These are phyloP conservation scores for Phytopythium cucurbitacearum DNA, from an alignment of 352 stramenopile species.

Conservation along the genomic window DNA sequence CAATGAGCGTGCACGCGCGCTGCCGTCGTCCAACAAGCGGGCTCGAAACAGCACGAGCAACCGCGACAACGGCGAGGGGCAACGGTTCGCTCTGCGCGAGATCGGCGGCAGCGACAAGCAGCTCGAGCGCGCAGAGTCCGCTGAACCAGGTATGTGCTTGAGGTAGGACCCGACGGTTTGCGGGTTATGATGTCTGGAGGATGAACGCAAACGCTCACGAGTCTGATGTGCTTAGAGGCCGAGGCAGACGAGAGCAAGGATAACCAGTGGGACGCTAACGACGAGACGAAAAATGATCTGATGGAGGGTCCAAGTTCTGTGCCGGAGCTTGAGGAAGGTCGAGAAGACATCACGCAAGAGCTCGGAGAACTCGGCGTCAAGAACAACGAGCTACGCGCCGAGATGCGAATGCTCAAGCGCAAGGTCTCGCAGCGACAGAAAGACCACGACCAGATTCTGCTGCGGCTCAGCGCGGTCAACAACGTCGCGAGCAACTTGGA, in stretches of 20 bases:
- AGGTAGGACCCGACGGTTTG: background rate
- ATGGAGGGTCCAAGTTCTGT: background rate
- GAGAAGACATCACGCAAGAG: constrained; percentile 11
- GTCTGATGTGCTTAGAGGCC: background rate
- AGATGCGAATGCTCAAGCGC: constrained; percentile 35
- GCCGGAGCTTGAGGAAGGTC: constrained; percentile 5
- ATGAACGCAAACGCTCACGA: no score
- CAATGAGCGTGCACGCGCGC: background rate
- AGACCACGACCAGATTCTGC: constrained; percentile 31
- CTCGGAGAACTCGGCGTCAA: constrained; percentile 25
- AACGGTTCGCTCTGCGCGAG: background rate
- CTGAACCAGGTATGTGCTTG: constrained; percentile 1
- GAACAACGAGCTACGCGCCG: constrained; percentile 34
- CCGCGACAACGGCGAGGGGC: background rate
- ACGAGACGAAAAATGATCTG: constrained; percentile 8
- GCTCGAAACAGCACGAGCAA: constrained; percentile 5
- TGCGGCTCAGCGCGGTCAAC: constrained; percentile 29
- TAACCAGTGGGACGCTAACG: background rate
- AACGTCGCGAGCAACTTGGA: constrained; percentile 34
- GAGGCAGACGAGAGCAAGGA: background rate
- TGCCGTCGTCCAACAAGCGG: constrained; percentile 23
- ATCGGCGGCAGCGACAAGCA: background rate
- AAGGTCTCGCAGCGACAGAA: constrained; percentile 28
- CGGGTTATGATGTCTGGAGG: background rate
- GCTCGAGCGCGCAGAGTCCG: background rate